A percentile compares a stretch with the other conserved stretches of the same genome.
Evolutionary conservation across 2,329 filamentous ascomycete genomes (phyloP).

Genomic region (Sclerotinia nivalis): DNA sequence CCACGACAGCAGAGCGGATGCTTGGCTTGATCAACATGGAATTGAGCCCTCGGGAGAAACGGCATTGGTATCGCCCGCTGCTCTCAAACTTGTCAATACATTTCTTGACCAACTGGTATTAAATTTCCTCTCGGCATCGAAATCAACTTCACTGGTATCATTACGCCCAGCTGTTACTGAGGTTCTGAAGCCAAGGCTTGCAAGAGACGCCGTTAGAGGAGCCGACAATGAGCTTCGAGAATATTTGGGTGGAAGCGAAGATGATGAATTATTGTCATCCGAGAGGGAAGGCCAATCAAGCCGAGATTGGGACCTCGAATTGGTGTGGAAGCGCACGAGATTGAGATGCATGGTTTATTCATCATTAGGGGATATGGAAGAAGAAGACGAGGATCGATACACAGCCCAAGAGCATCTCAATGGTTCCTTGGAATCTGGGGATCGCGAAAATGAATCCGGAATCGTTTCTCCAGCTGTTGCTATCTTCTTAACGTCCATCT

Average conservation of each 20-base stretch:
- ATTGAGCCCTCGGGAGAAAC: slow-evolving; percentile 66
- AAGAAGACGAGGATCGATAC: slow-evolving; percentile 91
- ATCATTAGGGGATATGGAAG: slow-evolving; percentile 92
- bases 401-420: slow-evolving; percentile 76
- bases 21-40: slow-evolving; percentile 69
- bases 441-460: slow-evolving; percentile 51
- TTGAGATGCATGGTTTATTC: slow-evolving; percentile 98
- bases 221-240: slow-evolving; percentile 87
- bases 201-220: slow-evolving; percentile 77
- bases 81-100: slow-evolving; percentile 78
- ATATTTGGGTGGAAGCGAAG: slow-evolving; percentile 76
- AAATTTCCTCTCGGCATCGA: slow-evolving; percentile 79
- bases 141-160: slow-evolving; percentile 72
- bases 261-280: slow-evolving; percentile 67
- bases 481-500: slow-evolving; percentile 91
- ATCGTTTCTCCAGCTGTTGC: slow-evolving; percentile 86
- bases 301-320: slow-evolving; percentile 81
- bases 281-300: slow-evolving; percentile 51
- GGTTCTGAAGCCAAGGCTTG: slow-evolving; percentile 85
- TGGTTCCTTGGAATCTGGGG: slow-evolving; percentile 56
- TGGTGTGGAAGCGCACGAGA: slow-evolving; percentile 90
- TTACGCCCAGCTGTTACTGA: slow-evolving; percentile 82
- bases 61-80: slow-evolving; percentile 69
- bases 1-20: slow-evolving; percentile 71
- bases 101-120: slow-evolving; percentile 94